These are phyloP conservation scores for Marchantia polymorpha DNA, from an alignment of 225 moss, liverwort and hornwort species.

Conservation along the genomic window DNA sequence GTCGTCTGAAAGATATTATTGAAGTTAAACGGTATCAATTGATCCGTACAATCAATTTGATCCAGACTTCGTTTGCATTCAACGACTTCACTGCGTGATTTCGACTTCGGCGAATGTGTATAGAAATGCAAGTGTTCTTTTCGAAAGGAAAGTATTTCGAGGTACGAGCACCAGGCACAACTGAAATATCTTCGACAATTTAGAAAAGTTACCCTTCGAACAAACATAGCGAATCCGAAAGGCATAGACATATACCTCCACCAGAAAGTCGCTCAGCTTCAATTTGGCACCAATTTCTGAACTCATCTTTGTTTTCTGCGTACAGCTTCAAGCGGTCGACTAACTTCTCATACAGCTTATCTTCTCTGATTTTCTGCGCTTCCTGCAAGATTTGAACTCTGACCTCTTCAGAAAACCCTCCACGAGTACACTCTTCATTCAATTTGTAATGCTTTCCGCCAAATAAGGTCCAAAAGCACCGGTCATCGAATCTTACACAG, in stretches of 20 bases:
- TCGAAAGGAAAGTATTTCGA: background rate
- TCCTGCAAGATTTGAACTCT: constrained; percentile 41
- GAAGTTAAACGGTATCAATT: too few species aligned
- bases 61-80: too few species aligned
- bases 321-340: constrained; percentile 55
- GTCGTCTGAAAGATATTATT: too few species aligned
- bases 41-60: too few species aligned
- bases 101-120: too few species aligned
- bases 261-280: constrained; percentile 67
- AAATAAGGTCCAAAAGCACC: too few species aligned
- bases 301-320: constrained; percentile 48
- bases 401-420: too few species aligned
- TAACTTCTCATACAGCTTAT: constrained; percentile 42
- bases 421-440: too few species aligned
- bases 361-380: constrained; percentile 63
- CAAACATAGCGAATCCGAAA: background rate
- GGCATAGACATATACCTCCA: constrained; percentile 50
- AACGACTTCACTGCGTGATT: too few species aligned
- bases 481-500: too few species aligned
- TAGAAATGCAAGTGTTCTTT: background rate
- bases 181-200: background rate
- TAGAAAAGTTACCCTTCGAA: background rate
- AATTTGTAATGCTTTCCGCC: too few species aligned
- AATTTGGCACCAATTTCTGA: constrained; percentile 48
- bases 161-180: background rate